A percentile compares a stretch with the other conserved stretches of the same genome.
Conservation (phyloP, 176 grass and related monocot genomes). For the Zoysia pacifica region DNA sequence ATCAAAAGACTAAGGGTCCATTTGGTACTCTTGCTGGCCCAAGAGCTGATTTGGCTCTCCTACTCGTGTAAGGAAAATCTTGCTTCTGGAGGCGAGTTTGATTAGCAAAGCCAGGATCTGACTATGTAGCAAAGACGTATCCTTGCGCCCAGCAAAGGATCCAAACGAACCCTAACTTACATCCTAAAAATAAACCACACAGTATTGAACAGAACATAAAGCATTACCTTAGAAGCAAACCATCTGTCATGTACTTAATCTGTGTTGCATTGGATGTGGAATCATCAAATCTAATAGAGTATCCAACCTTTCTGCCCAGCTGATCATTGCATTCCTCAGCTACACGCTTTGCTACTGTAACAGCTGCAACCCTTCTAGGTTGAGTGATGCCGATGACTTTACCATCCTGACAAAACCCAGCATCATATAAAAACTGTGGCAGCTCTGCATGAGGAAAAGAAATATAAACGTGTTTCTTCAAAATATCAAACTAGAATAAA, state of each 20-base stretch:
- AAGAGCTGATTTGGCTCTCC: no score
- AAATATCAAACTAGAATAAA: constrained; percentile 5
- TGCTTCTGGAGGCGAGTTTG: no score
- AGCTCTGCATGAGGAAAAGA: constrained; percentile 60
- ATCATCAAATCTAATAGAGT: constrained; percentile 94
- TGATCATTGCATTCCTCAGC: constrained; percentile 89
- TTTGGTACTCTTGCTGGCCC: no score
- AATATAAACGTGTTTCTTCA: constrained; percentile 17
- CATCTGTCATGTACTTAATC: constrained; percentile 98
- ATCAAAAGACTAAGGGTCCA: background rate
- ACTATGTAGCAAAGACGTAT: no score
- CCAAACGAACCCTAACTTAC: background rate
- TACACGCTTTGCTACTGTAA: constrained; percentile 92
- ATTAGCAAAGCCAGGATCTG: no score
- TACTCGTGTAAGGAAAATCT: no score
- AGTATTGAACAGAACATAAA: constrained; percentile 25
- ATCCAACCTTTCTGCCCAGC: constrained; percentile 84
- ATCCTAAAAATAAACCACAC: constrained; percentile 14
- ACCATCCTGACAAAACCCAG: constrained; percentile 70
- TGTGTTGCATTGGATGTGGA: constrained; percentile 72
- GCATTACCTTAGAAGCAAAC: constrained; percentile 83
- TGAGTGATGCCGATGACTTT: constrained; percentile 89
- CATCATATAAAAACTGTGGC: constrained; percentile 80
- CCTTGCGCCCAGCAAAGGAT: no score
- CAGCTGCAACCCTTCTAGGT: constrained; percentile 78